Conservation (phyloP, 371 early-diverging fungal genomes). For the Homolaphlyctis polyrhiza region DNA sequence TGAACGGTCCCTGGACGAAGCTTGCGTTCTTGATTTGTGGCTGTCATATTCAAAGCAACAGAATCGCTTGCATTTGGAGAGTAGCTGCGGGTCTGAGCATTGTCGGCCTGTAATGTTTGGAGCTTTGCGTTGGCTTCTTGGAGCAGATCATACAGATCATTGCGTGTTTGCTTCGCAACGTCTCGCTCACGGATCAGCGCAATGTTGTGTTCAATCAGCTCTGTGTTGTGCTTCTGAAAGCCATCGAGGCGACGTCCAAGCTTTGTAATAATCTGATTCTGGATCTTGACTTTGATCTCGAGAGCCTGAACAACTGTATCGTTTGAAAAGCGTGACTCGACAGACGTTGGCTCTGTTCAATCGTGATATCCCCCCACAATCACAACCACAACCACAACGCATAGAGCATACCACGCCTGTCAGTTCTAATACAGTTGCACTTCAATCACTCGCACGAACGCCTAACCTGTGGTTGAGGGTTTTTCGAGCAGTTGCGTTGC, state of each 20-base stretch:
- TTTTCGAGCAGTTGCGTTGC: too few species aligned
- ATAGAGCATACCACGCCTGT: too few species aligned
- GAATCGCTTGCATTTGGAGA: background rate
- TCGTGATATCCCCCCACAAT: background rate
- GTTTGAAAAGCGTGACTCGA: background rate
- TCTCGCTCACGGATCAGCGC: background rate
- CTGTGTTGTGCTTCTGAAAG: constrained; percentile 8
- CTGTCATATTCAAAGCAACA: background rate
- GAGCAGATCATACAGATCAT: background rate
- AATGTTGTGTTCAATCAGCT: background rate
- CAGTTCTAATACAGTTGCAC: too few species aligned
- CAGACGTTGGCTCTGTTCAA: background rate
- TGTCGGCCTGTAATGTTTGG: background rate
- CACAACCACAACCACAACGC: too few species aligned
- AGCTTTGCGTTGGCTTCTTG: constrained; percentile 12
- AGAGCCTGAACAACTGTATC: background rate
- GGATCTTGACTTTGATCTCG: constrained; percentile 17
- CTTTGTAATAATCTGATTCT: constrained; percentile 17
- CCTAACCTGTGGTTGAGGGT: too few species aligned
- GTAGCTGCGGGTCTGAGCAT: background rate
- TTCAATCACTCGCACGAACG: too few species aligned
- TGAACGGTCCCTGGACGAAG: background rate
- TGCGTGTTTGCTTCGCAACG: constrained; percentile 1
- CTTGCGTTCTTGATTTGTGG: background rate
- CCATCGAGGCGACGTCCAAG: constrained; percentile 23